Percentiles rank a stretch among this genome's conserved stretches.
Conservation (phyloP, 2,329 filamentous ascomycete genomes). For the Colletotrichum lini region DNA sequence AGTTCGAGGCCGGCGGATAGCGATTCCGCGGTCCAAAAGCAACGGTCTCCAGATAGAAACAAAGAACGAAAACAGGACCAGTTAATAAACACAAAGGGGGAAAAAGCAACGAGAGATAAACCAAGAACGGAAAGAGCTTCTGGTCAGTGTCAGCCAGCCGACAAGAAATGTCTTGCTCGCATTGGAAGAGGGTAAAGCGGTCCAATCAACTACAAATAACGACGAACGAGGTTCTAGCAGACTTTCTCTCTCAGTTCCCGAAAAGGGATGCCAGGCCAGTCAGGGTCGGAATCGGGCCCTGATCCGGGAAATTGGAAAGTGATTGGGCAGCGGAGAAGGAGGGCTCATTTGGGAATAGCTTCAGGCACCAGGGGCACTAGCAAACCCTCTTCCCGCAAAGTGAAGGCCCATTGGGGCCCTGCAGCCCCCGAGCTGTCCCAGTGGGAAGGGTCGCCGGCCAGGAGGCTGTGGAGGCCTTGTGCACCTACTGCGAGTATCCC, state of each 20-base stretch:
- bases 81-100: not conserved
- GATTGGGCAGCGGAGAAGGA: conserved; percentile 34
- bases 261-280: conserved; percentile 27
- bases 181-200: conserved; percentile 4
- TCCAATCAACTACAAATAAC: conserved; percentile 5
- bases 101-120: conserved; percentile 11
- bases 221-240: conserved; percentile 17
- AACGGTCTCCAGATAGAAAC: not conserved
- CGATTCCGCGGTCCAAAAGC: not conserved
- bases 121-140: not conserved
- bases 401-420: not conserved
- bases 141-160: not conserved
- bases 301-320: conserved; percentile 37
- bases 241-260: conserved; percentile 19
- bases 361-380: conserved; percentile 36
- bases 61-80: conserved; percentile 5
- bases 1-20: not conserved
- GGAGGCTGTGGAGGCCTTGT: conserved; percentile 10
- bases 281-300: conserved; percentile 29
- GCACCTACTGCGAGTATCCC: not conserved
- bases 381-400: conserved; percentile 30
- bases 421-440: conserved; percentile 7
- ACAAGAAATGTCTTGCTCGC: not conserved
- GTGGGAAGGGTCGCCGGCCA: conserved; percentile 24
- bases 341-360: conserved; percentile 33